Evolutionary conservation across 2,329 filamentous ascomycete genomes (phyloP).

Genomic region (Colletotrichum theobromicola): DNA sequence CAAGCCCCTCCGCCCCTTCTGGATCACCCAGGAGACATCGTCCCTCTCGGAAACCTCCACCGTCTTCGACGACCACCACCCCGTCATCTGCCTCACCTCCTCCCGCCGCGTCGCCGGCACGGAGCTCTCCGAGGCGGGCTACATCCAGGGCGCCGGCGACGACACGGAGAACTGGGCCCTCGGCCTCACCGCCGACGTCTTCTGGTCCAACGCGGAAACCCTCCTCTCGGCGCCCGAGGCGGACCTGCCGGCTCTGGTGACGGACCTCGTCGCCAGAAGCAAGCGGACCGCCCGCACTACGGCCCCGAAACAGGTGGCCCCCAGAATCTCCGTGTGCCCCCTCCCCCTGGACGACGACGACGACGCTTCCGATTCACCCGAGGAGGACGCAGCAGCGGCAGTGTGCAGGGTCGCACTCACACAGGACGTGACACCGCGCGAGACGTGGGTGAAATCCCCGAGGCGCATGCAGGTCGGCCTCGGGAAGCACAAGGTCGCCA

Average conservation of each 20-base stretch:
- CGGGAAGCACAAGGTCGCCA: slow-evolving; percentile 76
- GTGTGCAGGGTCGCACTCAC: slow-evolving; percentile 49
- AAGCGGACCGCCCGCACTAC: background rate
- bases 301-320: slow-evolving; percentile 36
- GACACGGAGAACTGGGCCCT: slow-evolving; percentile 93
- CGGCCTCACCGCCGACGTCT: slow-evolving; percentile 77
- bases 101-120: slow-evolving; percentile 73
- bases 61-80: slow-evolving; percentile 66
- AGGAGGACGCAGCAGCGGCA: background rate
- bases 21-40: slow-evolving; percentile 75
- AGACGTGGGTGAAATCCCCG: slow-evolving; percentile 42
- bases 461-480: slow-evolving; percentile 64
- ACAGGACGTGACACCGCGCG: slow-evolving; percentile 47
- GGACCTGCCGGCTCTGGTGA: slow-evolving; percentile 60
- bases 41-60: slow-evolving; percentile 38
- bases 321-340: slow-evolving; percentile 40
- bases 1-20: slow-evolving; percentile 79
- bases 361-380: background rate
- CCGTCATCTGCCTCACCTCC: slow-evolving; percentile 85
- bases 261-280: slow-evolving; percentile 42
- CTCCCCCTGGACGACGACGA: slow-evolving; percentile 28
- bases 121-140: slow-evolving; percentile 68
- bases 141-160: slow-evolving; percentile 94
- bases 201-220: slow-evolving; percentile 72
- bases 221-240: slow-evolving; percentile 71